Evolutionary conservation across 2,329 filamentous ascomycete species (phyloP).

Genomic region (Hymenoscyphus albidus): DNA sequence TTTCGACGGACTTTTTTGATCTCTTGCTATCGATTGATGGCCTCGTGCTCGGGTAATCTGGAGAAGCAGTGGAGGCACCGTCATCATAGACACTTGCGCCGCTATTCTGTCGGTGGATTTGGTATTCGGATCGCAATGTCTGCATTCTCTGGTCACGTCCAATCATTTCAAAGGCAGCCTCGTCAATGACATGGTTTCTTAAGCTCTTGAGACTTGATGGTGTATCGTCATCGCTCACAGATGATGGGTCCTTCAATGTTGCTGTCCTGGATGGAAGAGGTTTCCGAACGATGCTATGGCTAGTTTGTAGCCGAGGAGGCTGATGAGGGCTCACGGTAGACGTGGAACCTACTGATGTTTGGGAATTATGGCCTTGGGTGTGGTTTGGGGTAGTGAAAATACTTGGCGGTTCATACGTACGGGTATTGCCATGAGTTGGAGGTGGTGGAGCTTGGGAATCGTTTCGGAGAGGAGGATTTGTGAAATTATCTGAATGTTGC

Average conservation of each 20-base stretch:
- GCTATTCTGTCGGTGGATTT: slow-evolving; percentile 35
- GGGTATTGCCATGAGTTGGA: slow-evolving; percentile 12
- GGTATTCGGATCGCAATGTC: slow-evolving; percentile 21
- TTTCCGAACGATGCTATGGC: slow-evolving; percentile 48
- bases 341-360: slow-evolving; percentile 24
- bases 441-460: slow-evolving; percentile 10
- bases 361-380: slow-evolving; percentile 20
- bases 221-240: slow-evolving; percentile 33
- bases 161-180: slow-evolving; percentile 45
- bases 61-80: slow-evolving; percentile 59
- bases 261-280: slow-evolving; percentile 44
- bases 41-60: slow-evolving; percentile 72
- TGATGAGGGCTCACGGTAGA: slow-evolving; percentile 20
- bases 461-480: slow-evolving; percentile 11
- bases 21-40: slow-evolving; percentile 38
- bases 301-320: slow-evolving; percentile 36
- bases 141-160: slow-evolving; percentile 17
- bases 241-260: slow-evolving; percentile 38
- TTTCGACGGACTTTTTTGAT: slow-evolving; percentile 53
- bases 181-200: slow-evolving; percentile 42
- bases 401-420: slow-evolving; percentile 23
- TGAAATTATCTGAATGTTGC: slow-evolving; percentile 13
- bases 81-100: slow-evolving; percentile 53
- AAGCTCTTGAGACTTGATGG: slow-evolving; percentile 40
- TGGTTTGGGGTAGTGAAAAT: slow-evolving; percentile 13